Percentiles rank a stretch among this genome's conserved stretches.
Evolutionary conservation across 1,139 yeast genomes (phyloP).

Genomic region (Taiozyma onychis): DNA sequence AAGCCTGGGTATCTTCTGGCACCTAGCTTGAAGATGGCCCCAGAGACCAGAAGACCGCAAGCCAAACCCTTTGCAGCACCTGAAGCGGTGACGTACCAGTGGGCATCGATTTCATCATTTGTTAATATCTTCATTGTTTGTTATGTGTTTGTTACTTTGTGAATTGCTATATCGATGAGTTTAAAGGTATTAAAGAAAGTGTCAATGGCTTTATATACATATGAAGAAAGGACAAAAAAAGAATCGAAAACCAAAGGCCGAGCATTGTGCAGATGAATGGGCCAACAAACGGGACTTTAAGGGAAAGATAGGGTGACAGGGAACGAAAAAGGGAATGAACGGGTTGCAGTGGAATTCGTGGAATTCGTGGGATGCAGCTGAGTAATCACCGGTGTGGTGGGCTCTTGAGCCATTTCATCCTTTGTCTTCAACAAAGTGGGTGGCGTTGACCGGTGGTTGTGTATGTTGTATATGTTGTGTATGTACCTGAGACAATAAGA

Average conservation of each 20-base stretch:
- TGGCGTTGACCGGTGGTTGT: too few relatives aligned
- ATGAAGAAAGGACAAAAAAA: background rate
- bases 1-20: constrained; percentile 39
- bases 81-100: constrained; percentile 44
- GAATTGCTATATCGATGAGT: too few relatives aligned
- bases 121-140: constrained; percentile 58
- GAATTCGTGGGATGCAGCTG: too few relatives aligned
- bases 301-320: too few relatives aligned
- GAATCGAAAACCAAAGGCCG: background rate
- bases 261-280: background rate
- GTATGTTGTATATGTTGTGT: too few relatives aligned
- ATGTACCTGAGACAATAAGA: too few relatives aligned
- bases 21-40: constrained; percentile 40
- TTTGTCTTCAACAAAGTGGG: too few relatives aligned
- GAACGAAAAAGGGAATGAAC: too few relatives aligned
- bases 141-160: background rate
- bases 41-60: constrained; percentile 49
- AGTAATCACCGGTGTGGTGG: too few relatives aligned
- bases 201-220: background rate
- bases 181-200: background rate
- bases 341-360: too few relatives aligned
- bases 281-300: too few relatives aligned
- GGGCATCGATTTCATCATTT: constrained; percentile 61
- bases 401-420: too few relatives aligned
- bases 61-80: constrained; percentile 64